Evolutionary conservation across 305 asterid genomes (phyloP), one percentile per base, ranked within the genome.

Genomic region (Ajuga reptans): DNA sequence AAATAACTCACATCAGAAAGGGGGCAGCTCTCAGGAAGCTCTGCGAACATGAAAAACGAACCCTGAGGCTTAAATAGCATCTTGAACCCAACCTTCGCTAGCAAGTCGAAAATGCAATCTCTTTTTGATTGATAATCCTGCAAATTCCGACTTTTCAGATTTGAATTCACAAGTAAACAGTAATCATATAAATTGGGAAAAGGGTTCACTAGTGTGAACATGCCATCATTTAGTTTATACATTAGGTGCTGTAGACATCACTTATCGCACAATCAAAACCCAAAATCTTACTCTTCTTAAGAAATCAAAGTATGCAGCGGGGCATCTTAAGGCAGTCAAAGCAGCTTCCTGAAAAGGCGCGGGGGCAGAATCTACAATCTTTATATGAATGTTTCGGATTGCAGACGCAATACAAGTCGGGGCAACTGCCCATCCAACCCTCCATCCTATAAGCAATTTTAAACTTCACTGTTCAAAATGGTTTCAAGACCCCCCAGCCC

Each of bases 291-390:
- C 98, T 71, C 66, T 81, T 87, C 82, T 81, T 72, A 87, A 58
- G 51, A 74, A 51, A 61, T 79, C 73, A 10, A 80, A 87, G 79
- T 84, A 89, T 62, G 80, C 72, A 31, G 87, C 84, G 42, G 84
- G 80, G 47, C 95, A 86, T 50, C 83, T 79, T 64, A 91, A 79
- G 68, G 98, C 98, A 51, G 85, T 72, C 83, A 89, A 79, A 68
- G 95, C 96, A 8, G 95, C 95, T 81, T 89, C 96, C 74, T 89
- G 96, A 75, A 91, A 89, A 56, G 98, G 96, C 33, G 89, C 96
- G 5, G 96, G 98, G 75, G 98, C 91, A 69, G 83, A 85, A 81
- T 91, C 98, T 31, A 90, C 81, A 47, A 91, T 54, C 67, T 66
- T 86, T 56, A 79, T 47, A 63, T 89, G 98, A 75, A 91, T 87